phyloP scores from a whole-genome alignment of 257 asterid species.

The Lycium barbarum region DNA sequence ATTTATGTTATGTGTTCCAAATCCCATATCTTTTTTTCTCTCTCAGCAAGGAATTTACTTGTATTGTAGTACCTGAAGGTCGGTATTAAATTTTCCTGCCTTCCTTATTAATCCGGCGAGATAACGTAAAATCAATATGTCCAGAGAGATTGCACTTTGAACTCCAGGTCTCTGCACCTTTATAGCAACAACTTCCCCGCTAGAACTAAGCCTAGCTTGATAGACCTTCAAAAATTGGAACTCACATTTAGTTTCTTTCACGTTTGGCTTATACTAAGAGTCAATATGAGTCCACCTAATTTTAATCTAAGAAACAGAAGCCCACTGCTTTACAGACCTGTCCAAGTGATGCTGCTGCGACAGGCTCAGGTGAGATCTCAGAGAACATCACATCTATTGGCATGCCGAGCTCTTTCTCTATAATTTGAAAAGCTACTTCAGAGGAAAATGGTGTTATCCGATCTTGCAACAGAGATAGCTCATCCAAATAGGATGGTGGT shows the following conservation, averaged over 20 bases:
- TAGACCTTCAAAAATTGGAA: slow-evolving; percentile 64
- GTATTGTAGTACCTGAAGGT: slow-evolving; percentile 75
- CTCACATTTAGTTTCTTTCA: slow-evolving; percentile 7
- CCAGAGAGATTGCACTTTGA: slow-evolving; percentile 94
- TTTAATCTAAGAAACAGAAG: slow-evolving; percentile 18
- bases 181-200: slow-evolving; percentile 83
- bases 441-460: slow-evolving; percentile 90
- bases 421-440: slow-evolving; percentile 78
- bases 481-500: slow-evolving; percentile 95
- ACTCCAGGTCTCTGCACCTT: slow-evolving; percentile 99
- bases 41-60: slow-evolving; percentile 29
- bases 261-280: slow-evolving; percentile 24
- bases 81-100: slow-evolving; percentile 83
- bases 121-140: slow-evolving; percentile 82
- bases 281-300: neutral
- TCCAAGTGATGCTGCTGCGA: slow-evolving; percentile 99
- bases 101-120: slow-evolving; percentile 76
- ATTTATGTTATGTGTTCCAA: neutral
- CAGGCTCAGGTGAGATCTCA: slow-evolving; percentile 94
- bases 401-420: slow-evolving; percentile 84
- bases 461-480: slow-evolving; percentile 91
- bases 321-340: slow-evolving; percentile 57
- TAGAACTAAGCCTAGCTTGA: slow-evolving; percentile 90
- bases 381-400: slow-evolving; percentile 85
- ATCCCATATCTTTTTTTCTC: neutral